Evolutionary conservation across 2,329 filamentous ascomycete species (phyloP), one percentile per base, ranked within the genome.

Genomic region (Colletotrichum plurivorum): DNA sequence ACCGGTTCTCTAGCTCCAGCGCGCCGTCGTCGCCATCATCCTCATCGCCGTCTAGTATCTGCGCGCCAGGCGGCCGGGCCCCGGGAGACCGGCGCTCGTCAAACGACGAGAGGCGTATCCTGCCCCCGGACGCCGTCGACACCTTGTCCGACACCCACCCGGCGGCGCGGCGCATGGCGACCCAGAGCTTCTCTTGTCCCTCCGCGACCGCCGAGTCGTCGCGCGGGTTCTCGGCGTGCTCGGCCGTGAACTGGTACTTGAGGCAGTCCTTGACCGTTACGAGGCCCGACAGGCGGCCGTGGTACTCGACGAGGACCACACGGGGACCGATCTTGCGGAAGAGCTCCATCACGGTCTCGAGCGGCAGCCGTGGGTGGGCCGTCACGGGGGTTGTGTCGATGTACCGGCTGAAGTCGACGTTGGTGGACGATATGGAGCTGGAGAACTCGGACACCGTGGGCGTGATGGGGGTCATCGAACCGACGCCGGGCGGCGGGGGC

Each of bases 311-410:
- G 4, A 99, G 86, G 57, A 99, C 95, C 6, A 98, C 94, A 1
- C 96, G 89, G 0, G 95, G 96, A 0, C 96, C 96, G 78, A 99
- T 97, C 83, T 98, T 99, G 79, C 95, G 95, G 85, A 99, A 99
- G 12, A 99, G 86, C 77, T 99, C 96, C 94, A 99, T 98, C 39
- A 97, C 95, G 0, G 96, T 99, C 81, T 99, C 96, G 0, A 99
- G 89, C 0, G 95, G 93, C 1, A 98, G 89, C 1, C 94, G 90
- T 0, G 96, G 96, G 76, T 99, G 96, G 1, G 95, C 95, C 0
- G 94, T 93, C 2, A 99, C 89, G 0, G 96, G 96, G 0, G 95
- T 97, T 9, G 91, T 87, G 78, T 99, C 95, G 60, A 97, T 91
- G 76, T 95, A 98, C 55, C 93, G 90, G 74, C 91, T 92, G 73